Conservation (phyloP, 140 eudicot species). For the Oenanthe javanica region DNA sequence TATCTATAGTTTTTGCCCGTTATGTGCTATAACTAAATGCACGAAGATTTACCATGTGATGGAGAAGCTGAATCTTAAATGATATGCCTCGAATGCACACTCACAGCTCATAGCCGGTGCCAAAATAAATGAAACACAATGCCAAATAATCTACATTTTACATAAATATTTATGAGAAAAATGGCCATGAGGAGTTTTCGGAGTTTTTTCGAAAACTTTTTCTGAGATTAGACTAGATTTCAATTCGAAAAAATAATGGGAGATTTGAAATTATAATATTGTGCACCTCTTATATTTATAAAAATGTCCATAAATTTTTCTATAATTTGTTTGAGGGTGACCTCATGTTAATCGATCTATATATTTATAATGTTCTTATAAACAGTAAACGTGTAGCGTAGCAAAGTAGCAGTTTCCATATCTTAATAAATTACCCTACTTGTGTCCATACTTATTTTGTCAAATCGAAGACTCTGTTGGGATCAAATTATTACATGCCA, state of each 20-base stretch:
- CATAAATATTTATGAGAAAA: no score
- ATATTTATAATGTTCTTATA: background rate
- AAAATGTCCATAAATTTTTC: no score
- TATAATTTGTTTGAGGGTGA: no score
- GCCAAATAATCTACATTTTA: no score
- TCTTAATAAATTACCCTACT: background rate
- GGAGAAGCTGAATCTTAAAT: background rate
- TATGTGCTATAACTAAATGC: background rate
- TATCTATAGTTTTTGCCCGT: background rate
- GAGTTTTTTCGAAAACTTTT: no score
- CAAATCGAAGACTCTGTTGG: background rate
- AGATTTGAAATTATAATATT: no score
- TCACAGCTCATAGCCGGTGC: constrained; percentile 1
- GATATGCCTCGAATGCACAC: background rate
- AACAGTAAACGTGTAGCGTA: background rate
- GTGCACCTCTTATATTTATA: no score
- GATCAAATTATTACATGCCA: background rate
- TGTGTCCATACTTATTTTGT: background rate
- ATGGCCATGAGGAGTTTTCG: no score
- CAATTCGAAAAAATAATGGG: no score
- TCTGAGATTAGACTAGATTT: no score
- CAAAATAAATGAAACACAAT: no score
- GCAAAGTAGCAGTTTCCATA: background rate
- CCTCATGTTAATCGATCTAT: no score
- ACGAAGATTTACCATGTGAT: background rate